A percentile compares a stretch with the other conserved stretches of the same genome.
phyloP scores from a whole-genome alignment of 2,329 filamentous ascomycete species.

The Penicillium brevicompactum region DNA sequence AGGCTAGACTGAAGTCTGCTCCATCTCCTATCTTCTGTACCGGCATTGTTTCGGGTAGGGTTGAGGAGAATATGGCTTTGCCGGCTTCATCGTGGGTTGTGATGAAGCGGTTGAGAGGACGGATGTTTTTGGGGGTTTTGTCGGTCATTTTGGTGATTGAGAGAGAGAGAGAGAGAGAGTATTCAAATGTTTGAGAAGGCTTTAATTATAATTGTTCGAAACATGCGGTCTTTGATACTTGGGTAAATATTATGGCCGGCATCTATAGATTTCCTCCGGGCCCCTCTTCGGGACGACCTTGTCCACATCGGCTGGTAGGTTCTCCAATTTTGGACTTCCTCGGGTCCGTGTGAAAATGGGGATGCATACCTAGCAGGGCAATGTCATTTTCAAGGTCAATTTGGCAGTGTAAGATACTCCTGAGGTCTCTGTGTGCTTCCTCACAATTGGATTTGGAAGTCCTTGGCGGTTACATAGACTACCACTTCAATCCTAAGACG shows the following conservation, averaged over 20 bases:
- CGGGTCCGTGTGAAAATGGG: neutral
- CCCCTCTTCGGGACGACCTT: slow-evolving; percentile 27
- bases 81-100: slow-evolving; percentile 39
- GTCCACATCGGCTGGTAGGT: slow-evolving; percentile 23
- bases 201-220: neutral
- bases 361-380: too few relatives aligned
- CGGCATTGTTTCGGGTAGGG: slow-evolving; percentile 25
- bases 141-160: slow-evolving; percentile 3
- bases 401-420: too few relatives aligned
- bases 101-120: slow-evolving; percentile 33
- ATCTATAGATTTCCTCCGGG: neutral
- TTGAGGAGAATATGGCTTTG: slow-evolving; percentile 37
- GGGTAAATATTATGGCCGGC: neutral
- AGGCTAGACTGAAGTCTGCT: slow-evolving; percentile 53
- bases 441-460: too few relatives aligned
- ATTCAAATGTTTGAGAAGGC: neutral
- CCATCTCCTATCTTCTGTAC: slow-evolving; percentile 37
- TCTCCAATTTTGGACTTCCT: neutral
- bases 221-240: neutral
- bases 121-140: slow-evolving; percentile 31
- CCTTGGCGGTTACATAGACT: too few relatives aligned
- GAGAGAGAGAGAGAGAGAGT: neutral
- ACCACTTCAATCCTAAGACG: too few relatives aligned
- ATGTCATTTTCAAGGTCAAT: too few relatives aligned
- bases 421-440: too few relatives aligned